Conservation (phyloP, 805 yeast genomes). For the Isabelozyma pseudorhagii region DNA sequence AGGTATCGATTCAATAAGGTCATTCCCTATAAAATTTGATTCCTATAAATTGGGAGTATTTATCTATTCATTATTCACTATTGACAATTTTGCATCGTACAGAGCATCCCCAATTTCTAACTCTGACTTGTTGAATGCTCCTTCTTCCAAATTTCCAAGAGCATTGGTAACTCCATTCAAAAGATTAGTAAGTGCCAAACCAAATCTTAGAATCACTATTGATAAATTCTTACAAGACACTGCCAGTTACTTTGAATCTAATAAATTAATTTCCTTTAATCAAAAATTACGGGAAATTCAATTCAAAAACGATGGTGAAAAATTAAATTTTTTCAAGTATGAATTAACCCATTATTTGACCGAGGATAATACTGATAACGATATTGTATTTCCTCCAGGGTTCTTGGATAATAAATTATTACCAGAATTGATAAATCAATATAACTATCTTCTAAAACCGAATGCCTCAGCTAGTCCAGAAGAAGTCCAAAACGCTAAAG, state of each 20-base stretch:
- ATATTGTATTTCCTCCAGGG: slow-evolving; percentile 43
- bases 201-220: slow-evolving; percentile 30
- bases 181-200: slow-evolving; percentile 35
- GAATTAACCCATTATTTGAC: slow-evolving; percentile 23
- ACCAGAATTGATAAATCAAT: slow-evolving; percentile 64
- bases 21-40: slow-evolving; percentile 50
- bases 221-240: slow-evolving; percentile 26
- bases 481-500: slow-evolving; percentile 31
- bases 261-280: slow-evolving; percentile 50
- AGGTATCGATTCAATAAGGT: slow-evolving; percentile 42
- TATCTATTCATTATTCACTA: slow-evolving; percentile 44
- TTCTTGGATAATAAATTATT: slow-evolving; percentile 57
- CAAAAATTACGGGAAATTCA: slow-evolving; percentile 54
- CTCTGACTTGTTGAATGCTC: slow-evolving; percentile 1
- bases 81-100: slow-evolving; percentile 1
- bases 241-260: slow-evolving; percentile 25
- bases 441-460: slow-evolving; percentile 20
- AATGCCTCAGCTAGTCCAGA: slow-evolving; percentile 26
- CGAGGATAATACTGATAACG: slow-evolving; percentile 10
- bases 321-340: slow-evolving; percentile 39
- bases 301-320: slow-evolving; percentile 52
- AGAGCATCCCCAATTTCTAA: slow-evolving; percentile 5
- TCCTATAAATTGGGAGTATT: slow-evolving; percentile 62
- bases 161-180: slow-evolving; percentile 32
- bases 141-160: slow-evolving; percentile 29